Base-by-base conservation (phyloP, 179 eudicot species). In the Amaranthus tricolor region DNA sequence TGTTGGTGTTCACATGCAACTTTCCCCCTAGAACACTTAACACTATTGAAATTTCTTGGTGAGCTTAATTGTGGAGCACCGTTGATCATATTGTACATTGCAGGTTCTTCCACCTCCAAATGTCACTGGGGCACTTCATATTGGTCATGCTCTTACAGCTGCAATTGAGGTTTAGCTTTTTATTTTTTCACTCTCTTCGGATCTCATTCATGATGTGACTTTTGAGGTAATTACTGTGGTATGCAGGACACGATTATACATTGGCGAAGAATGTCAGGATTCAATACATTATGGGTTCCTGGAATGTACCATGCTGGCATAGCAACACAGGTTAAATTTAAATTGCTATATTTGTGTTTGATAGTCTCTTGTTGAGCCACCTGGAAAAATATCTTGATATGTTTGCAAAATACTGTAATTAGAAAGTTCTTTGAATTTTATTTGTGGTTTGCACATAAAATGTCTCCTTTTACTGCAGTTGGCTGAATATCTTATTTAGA, bases 31-130 rank as follows among this genome's bases (percentile, higher is more conserved):
- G 40, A 31, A 51, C 54, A 51, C 13, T 7, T 51, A 7, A 51
- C 10, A 0, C 54, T 5, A 51, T 3, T 12, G 54, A 51, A 51
- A 8, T 61, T 5, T 12, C 6, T 7, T 54, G 9, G 9, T 17
- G 21, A 68, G 60, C 48, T 62, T 55, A 53, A 14, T 7, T 7
- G 10, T 16, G 51, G 51, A 52, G 58, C 24, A 4, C 63, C 52
- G 31, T 53, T 48, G 49, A 60, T 63, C 0, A 55, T 10, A 17
- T 64, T 17, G 55, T 53, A 11, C 49, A 70, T 47, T 82, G 69
- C 85, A 91, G 97, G 97, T 92, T 72, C 74, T 92, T 64, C 97
- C 97, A 66, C 97, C 97, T 79, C 97, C 97, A 43, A 92, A 92
- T 84, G 97, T 92, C 65, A 92, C 97, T 58, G 93, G 97, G 15